Base-by-base conservation (phyloP, 176 grass and related monocot species). In the Secale cereale region DNA sequence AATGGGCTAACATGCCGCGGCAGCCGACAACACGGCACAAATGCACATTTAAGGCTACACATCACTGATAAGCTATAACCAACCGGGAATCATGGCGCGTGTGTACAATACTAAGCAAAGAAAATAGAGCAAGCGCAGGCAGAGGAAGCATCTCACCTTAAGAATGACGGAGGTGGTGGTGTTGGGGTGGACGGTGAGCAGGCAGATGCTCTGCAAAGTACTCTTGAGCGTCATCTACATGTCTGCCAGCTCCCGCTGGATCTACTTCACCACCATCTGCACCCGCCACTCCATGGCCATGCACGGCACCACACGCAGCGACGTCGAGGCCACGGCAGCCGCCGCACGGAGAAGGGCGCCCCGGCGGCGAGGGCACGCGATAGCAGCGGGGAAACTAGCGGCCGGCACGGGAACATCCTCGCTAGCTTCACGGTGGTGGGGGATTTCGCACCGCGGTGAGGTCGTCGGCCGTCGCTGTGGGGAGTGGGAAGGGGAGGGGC, bases 211-310 rank as follows among this genome's bases (percentile, higher is more conserved):
- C 86, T 95, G 93, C 69, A 98, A 48, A 65, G 93, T 98, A 83
- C 64, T 88, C 86, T 94, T 95, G 74, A 98, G 86, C 43, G 91
- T 88, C 86, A 95, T 98, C 86, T 94, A n/a, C n/a, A n/a, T n/a
- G n/a, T n/a, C n/a, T n/a, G n/a, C n/a, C n/a, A n/a, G n/a, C n/a
- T n/a, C n/a, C n/a, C n/a, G n/a, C n/a, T n/a, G n/a, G n/a, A n/a
- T n/a, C n/a, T 97, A 91, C 87, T 90, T 97, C 41, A 89, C 85
- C 85, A 97, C 91, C 94, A 90, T 94, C 65, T 83, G 86, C 64
- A 97, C 87, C 87, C 94, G 90, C 87, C 89, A 86, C 91, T 97
- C 91, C 80, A 90, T 94, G 52, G 94, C 94, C 94, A 97, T 97
- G 91, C 94, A 97, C 80, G 79, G 74, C 82, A 94, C 91, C 74